Conservation (phyloP, 1,139 yeast genomes). For the Taphrina populina region DNA sequence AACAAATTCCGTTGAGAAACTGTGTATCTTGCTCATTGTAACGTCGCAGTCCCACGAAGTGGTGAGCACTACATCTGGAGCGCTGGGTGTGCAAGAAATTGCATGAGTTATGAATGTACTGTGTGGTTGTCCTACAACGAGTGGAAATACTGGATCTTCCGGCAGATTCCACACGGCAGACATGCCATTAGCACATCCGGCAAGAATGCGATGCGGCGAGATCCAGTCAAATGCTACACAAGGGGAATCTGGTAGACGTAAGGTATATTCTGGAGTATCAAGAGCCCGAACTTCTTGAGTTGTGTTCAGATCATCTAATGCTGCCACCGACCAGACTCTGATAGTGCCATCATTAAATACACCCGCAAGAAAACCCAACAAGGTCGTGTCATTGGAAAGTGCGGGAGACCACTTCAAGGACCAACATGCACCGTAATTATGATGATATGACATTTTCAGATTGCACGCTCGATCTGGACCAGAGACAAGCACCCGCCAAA, state of each 20-base stretch:
- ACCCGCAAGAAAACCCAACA: constrained; percentile 23
- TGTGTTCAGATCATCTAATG: not conserved
- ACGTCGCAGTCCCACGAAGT: constrained; percentile 31
- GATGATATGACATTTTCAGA: constrained; percentile 5
- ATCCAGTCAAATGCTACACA: constrained; percentile 25
- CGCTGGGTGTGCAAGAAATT: constrained; percentile 21
- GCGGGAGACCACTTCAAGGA: constrained; percentile 32
- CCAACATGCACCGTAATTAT: constrained; percentile 23
- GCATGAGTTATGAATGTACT: constrained; percentile 20
- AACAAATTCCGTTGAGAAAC: constrained; percentile 10
- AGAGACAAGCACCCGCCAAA: not conserved
- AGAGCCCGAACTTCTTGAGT: not conserved
- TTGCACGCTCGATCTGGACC: not conserved
- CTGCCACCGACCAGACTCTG: constrained; percentile 17
- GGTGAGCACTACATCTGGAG: constrained; percentile 6
- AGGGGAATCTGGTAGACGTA: constrained; percentile 14
- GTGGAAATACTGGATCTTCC: constrained; percentile 4
- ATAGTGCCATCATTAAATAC: constrained; percentile 26
- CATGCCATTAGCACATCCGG: constrained; percentile 27
- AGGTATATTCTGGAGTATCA: constrained; percentile 5
- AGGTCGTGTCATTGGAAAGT: not conserved
- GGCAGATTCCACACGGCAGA: constrained; percentile 19
- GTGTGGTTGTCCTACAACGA: constrained; percentile 17
- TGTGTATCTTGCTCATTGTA: constrained; percentile 15
- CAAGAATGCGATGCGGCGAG: constrained; percentile 8